Evolutionary conservation across 805 yeast genomes (phyloP).

Genomic region (Sungouiozyma ichnusensis): DNA sequence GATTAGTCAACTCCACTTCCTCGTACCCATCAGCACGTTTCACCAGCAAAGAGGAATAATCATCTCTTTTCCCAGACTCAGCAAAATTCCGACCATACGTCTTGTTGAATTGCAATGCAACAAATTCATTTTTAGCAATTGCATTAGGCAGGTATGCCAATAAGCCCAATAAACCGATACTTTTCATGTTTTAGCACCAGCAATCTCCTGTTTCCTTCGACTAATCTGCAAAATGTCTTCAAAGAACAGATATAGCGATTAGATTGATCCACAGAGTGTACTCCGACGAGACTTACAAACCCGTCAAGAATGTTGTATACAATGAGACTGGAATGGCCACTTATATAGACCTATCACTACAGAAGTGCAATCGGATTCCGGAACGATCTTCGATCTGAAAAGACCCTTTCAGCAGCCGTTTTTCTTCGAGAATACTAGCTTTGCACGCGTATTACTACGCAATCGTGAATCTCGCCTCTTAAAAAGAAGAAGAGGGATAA

Average conservation of each 20-base stretch:
- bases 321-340: no score
- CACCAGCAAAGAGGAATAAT: constrained; percentile 5
- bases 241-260: no score
- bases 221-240: no score
- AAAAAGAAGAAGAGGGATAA: no score
- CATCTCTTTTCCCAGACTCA: background rate
- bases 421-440: background rate
- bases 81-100: constrained; percentile 12
- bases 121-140: background rate
- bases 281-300: no score
- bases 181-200: no score
- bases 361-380: background rate
- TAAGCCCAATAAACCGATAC: background rate
- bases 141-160: background rate
- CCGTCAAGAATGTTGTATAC: no score
- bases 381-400: background rate
- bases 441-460: background rate
- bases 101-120: constrained; percentile 14
- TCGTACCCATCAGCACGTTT: constrained; percentile 9
- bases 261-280: no score
- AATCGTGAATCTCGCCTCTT: background rate
- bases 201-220: no score
- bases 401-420: background rate
- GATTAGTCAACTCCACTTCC: constrained; percentile 25
- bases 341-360: no score